Percentiles rank a stretch among this genome's conserved stretches.
Conservation (phyloP, 2,329 filamentous ascomycete genomes). For the Hypoxylon sp. region DNA sequence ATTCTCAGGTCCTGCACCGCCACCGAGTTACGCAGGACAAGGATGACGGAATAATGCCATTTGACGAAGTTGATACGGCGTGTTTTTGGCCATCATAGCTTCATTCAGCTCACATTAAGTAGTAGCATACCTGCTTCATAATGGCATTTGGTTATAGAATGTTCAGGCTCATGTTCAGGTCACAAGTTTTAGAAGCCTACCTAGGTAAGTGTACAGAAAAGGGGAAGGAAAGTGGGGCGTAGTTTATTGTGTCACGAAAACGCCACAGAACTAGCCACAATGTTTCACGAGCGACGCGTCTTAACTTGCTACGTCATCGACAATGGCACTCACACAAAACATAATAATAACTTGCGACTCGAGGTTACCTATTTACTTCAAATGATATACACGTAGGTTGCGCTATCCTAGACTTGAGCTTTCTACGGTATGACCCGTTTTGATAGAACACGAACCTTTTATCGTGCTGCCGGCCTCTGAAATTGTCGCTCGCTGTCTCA, state of each 20-base stretch:
- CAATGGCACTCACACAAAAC: background rate
- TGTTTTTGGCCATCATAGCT: background rate
- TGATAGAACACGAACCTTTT: background rate
- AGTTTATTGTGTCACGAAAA: no score
- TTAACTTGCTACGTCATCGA: constrained; percentile 7
- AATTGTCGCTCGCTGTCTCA: no score
- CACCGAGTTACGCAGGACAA: background rate
- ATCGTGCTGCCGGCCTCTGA: background rate
- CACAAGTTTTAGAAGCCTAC: no score
- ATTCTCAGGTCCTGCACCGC: constrained; percentile 12
- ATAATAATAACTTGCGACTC: no score
- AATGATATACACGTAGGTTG: background rate
- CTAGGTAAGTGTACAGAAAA: no score
- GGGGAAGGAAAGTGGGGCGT: no score
- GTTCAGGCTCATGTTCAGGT: background rate
- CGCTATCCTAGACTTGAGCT: background rate
- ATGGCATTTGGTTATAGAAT: background rate
- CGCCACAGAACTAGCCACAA: background rate
- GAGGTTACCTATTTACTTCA: background rate
- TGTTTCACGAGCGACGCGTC: background rate
- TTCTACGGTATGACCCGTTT: no score
- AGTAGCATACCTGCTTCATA: background rate
- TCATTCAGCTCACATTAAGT: background rate
- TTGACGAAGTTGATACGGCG: constrained; percentile 2
- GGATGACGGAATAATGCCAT: background rate